phyloP scores from a whole-genome alignment of 208 protist genomes.

The Trichomonas gallinae region DNA sequence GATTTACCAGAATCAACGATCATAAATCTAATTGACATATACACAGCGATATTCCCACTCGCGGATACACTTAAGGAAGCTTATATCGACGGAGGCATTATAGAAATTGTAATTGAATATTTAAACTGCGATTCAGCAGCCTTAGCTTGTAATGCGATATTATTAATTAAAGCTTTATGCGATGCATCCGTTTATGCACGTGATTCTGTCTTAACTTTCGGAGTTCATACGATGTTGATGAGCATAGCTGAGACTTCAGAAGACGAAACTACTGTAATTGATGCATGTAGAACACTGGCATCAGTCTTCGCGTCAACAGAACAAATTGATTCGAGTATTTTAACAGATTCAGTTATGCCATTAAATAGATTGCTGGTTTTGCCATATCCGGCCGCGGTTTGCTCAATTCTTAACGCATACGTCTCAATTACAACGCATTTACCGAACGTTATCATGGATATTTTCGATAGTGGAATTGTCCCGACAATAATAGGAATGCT shows the following conservation, averaged over 20 bases:
- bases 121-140: neutral
- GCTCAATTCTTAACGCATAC: neutral
- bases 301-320: neutral
- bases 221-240: neutral
- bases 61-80: neutral
- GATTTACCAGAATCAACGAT: neutral
- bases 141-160: neutral
- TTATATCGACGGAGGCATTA: neutral
- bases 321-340: neutral
- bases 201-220: neutral
- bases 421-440: neutral
- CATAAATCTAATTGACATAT: neutral
- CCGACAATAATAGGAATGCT: neutral
- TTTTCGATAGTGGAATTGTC: neutral
- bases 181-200: neutral
- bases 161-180: neutral
- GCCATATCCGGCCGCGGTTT: neutral
- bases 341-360: neutral
- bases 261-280: neutral
- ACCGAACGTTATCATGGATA: neutral
- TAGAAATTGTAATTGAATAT: neutral
- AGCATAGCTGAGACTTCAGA: neutral
- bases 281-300: neutral
- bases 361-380: neutral
- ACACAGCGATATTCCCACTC: neutral